Evolutionary conservation across 1,139 yeast genomes (phyloP).

Genomic region (Wickerhamomyces sp.): DNA sequence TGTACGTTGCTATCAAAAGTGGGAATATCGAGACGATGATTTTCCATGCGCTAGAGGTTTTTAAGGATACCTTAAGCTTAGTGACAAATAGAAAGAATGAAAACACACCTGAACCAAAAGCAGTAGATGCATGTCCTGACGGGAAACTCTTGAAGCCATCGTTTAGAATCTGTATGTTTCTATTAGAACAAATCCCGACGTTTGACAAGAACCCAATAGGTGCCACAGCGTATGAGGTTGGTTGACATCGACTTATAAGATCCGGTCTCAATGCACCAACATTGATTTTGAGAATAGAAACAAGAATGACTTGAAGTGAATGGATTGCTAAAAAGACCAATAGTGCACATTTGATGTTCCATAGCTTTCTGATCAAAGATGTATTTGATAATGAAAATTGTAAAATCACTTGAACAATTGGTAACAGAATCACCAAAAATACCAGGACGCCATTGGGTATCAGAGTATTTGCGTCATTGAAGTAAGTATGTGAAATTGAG

Average conservation of each 20-base stretch:
- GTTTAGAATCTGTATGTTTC: constrained; percentile 27
- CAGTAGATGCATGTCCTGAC: constrained; percentile 47
- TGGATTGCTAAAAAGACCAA: constrained; percentile 37
- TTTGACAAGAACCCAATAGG: constrained; percentile 28
- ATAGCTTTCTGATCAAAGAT: constrained; percentile 29
- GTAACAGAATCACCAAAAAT: constrained; percentile 29
- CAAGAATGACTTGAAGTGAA: constrained; percentile 36
- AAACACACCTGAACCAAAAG: constrained; percentile 40
- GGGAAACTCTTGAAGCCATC: constrained; percentile 51
- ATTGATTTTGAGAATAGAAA: constrained; percentile 39
- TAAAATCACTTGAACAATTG: constrained; percentile 29
- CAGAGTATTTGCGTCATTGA: constrained; percentile 30
- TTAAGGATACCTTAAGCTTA: constrained; percentile 34
- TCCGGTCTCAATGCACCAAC: constrained; percentile 47
- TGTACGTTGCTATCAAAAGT: constrained; percentile 32
- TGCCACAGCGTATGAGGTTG: constrained; percentile 21
- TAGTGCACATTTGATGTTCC: constrained; percentile 40
- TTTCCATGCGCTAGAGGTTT: constrained; percentile 35
- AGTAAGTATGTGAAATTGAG: constrained; percentile 31
- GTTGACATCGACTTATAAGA: constrained; percentile 38
- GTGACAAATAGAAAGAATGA: constrained; percentile 36
- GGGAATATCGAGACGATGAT: constrained; percentile 34
- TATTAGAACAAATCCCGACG: constrained; percentile 34
- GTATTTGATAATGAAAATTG: constrained; percentile 23
- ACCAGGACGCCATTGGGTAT: constrained; percentile 32